phyloP scores from a whole-genome alignment of 75 land plant genomes.

The Pinus albicaulis region DNA sequence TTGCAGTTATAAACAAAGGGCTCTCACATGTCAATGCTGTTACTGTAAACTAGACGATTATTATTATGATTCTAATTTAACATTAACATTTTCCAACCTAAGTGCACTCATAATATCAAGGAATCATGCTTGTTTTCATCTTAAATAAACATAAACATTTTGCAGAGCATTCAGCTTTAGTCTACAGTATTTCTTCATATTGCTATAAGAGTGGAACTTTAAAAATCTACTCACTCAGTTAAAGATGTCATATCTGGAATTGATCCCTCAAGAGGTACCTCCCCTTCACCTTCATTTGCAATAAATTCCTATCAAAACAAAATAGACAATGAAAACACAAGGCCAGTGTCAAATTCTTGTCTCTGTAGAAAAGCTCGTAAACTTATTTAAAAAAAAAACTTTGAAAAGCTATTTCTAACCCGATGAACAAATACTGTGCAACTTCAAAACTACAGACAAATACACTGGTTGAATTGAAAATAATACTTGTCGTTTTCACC shows the following conservation, averaged over 20 bases:
- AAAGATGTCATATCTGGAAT: conserved; percentile 98
- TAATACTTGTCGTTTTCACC: neutral
- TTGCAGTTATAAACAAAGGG: neutral
- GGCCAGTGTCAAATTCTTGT: neutral
- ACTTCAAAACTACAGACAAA: neutral
- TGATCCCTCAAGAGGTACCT: conserved; percentile 93
- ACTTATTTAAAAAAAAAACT: neutral
- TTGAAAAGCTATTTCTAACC: neutral
- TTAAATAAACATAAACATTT: neutral
- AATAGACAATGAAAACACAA: neutral
- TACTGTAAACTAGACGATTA: too few relatives aligned
- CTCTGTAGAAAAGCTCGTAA: neutral
- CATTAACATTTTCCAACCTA: neutral
- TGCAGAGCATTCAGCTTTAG: neutral
- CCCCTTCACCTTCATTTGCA: conserved; percentile 92
- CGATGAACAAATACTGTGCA: too few relatives aligned
- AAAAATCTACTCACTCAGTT: conserved; percentile 73
- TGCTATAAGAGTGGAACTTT: neutral
- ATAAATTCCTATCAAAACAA: conserved; percentile 64
- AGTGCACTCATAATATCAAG: neutral
- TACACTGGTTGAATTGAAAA: neutral
- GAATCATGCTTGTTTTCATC: neutral
- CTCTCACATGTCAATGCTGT: neutral
- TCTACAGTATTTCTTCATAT: neutral
- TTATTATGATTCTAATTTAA: neutral